phyloP scores from a whole-genome alignment of 1,139 yeast species.

The Sugiyamaella novakii region DNA sequence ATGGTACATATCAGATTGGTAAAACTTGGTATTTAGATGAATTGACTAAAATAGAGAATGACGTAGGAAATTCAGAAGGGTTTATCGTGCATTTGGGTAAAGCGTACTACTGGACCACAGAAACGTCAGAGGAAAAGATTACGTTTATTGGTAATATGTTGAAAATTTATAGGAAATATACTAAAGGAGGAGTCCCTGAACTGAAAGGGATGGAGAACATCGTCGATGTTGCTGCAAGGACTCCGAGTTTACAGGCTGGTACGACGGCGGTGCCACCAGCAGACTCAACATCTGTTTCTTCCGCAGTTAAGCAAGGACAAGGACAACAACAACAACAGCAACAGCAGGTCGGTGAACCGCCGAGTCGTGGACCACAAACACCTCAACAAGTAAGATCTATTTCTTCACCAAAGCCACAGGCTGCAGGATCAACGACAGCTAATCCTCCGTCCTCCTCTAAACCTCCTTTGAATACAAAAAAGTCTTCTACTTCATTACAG shows the following conservation, averaged over 20 bases:
- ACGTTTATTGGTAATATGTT: conserved; percentile 66
- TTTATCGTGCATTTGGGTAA: conserved; percentile 68
- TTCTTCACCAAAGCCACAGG: not conserved
- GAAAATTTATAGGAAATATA: conserved; percentile 65
- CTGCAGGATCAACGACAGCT: not conserved
- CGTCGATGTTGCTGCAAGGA: conserved; percentile 10
- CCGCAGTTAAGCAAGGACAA: not conserved
- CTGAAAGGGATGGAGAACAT: conserved; percentile 36
- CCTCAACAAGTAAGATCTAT: not conserved
- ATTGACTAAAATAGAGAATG: conserved; percentile 58
- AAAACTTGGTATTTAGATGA: conserved; percentile 90
- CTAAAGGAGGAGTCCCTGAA: conserved; percentile 67
- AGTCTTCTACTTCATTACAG: conserved; percentile 11
- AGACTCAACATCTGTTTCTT: not conserved
- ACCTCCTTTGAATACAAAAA: not conserved
- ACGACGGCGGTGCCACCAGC: not conserved
- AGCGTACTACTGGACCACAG: conserved; percentile 83
- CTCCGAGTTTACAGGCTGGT: not conserved
- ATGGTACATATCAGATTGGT: conserved; percentile 83
- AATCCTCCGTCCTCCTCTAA: not conserved
- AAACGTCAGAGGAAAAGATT: conserved; percentile 65
- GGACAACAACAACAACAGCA: too few relatives aligned
- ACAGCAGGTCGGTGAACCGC: too few relatives aligned
- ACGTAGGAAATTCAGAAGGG: conserved; percentile 45
- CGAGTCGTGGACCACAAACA: not conserved